Percentiles rank a stretch among this genome's conserved stretches.
Conservation (phyloP, 2,329 filamentous ascomycete genomes). For the Colletotrichum sp. region DNA sequence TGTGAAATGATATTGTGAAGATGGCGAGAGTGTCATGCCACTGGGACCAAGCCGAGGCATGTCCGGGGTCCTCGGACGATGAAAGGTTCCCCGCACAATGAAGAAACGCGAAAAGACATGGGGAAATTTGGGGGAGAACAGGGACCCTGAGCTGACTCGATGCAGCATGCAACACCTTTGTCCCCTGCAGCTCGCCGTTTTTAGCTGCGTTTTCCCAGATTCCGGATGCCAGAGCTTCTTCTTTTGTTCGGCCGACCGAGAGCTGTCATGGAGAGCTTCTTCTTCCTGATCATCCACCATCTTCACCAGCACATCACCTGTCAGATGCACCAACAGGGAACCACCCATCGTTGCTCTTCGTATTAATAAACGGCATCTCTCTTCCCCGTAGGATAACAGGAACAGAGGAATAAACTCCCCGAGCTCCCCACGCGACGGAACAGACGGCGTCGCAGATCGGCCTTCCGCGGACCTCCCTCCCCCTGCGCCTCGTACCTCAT, state of each 20-base stretch:
- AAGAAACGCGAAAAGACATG: neutral
- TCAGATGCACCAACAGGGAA: neutral
- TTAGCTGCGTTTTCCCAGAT: neutral
- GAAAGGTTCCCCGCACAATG: neutral
- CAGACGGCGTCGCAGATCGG: constrained; percentile 16
- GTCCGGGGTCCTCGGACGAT: neutral
- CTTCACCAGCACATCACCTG: neutral
- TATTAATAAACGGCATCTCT: neutral
- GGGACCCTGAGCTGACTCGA: constrained; percentile 3
- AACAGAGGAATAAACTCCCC: neutral
- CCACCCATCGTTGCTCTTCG: neutral
- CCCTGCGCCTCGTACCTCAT: neutral
- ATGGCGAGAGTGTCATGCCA: neutral
- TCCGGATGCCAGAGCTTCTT: neutral
- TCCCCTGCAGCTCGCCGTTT: neutral
- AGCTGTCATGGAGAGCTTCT: neutral
- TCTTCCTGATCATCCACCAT: neutral
- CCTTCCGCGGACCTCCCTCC: neutral
- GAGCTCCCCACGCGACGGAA: neutral
- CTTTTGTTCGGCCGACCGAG: neutral
- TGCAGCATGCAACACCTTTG: neutral
- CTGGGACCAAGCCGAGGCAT: constrained; percentile 11
- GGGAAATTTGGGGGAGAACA: neutral
- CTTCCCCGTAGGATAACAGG: neutral
- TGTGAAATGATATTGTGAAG: neutral